A percentile compares a stretch with the other conserved stretches of the same genome.
phyloP scores from a whole-genome alignment of 2,329 filamentous ascomycete species.

The Nigrospora sphaerica region DNA sequence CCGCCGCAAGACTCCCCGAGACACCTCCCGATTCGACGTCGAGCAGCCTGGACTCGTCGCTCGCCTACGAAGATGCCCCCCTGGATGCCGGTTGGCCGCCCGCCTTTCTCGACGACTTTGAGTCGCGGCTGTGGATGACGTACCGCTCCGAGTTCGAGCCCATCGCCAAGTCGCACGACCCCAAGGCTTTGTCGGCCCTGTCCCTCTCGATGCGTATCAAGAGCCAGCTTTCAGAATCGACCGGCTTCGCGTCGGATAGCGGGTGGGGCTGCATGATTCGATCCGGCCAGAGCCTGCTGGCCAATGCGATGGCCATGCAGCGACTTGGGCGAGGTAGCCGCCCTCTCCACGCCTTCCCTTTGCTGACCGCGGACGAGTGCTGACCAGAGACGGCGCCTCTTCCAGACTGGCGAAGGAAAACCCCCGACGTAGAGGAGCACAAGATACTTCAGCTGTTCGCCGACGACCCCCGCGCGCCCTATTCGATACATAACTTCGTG shows the following conservation, averaged over 20 bases:
- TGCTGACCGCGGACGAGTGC: too few species aligned
- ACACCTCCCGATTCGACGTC: slow-evolving; percentile 41
- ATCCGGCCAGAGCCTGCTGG: slow-evolving; percentile 86
- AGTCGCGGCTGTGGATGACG: slow-evolving; percentile 92
- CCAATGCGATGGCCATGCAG: slow-evolving; percentile 71
- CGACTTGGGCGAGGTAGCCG: slow-evolving; percentile 67
- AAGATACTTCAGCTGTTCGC: slow-evolving; percentile 75
- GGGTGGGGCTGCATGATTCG: slow-evolving; percentile 99
- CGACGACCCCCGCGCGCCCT: slow-evolving; percentile 78
- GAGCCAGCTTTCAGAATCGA: slow-evolving; percentile 68
- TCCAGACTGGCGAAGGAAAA: slow-evolving; percentile 67
- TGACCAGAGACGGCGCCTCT: slow-evolving; percentile 5
- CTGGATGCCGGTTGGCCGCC: slow-evolving; percentile 66
- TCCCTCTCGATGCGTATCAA: slow-evolving; percentile 81
- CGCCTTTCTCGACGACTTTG: slow-evolving; percentile 84
- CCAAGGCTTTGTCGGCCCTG: slow-evolving; percentile 62
- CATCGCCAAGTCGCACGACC: slow-evolving; percentile 73
- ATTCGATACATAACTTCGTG: slow-evolving; percentile 94
- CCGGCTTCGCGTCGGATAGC: slow-evolving; percentile 84
- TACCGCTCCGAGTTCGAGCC: slow-evolving; percentile 81
- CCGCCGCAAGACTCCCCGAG: slow-evolving; percentile 25
- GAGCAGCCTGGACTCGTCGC: slow-evolving; percentile 44
- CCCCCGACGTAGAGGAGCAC: slow-evolving; percentile 53
- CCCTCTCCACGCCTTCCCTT: too few species aligned
- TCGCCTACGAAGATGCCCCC: slow-evolving; percentile 38